phyloP scores from a whole-genome alignment of 495 filamentous ascomycete species.

The Penicillium angulare region DNA sequence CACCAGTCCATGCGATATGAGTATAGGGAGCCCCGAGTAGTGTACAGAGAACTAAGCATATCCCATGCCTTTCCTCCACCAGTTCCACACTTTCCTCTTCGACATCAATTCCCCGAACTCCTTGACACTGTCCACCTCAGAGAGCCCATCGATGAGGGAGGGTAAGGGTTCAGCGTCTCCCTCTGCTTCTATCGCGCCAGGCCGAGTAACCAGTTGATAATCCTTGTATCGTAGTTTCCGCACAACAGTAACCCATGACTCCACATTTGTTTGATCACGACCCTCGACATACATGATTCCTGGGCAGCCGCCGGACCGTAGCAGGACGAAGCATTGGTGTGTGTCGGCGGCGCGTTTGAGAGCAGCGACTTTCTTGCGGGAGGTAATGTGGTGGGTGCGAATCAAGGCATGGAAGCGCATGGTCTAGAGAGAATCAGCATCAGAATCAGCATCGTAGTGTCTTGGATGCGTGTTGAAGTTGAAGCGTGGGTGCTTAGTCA shows the following conservation, averaged over 20 bases:
- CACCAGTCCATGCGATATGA: background rate
- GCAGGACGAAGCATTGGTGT: slow-evolving; percentile 56
- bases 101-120: slow-evolving; percentile 47
- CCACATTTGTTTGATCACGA: slow-evolving; percentile 44
- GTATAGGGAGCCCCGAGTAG: no score
- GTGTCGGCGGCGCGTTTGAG: slow-evolving; percentile 61
- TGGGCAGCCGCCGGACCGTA: slow-evolving; percentile 64
- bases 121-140: slow-evolving; percentile 44
- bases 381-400: slow-evolving; percentile 79
- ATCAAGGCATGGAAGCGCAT: slow-evolving; percentile 61
- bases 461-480: background rate
- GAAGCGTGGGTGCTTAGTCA: background rate
- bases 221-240: slow-evolving; percentile 50
- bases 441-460: no score
- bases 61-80: slow-evolving; percentile 53
- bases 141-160: slow-evolving; percentile 13
- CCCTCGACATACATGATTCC: slow-evolving; percentile 80
- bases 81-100: slow-evolving; percentile 39
- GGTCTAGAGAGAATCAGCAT: no score
- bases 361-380: slow-evolving; percentile 69
- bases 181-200: slow-evolving; percentile 26
- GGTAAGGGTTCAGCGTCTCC: background rate
- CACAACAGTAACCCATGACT: slow-evolving; percentile 57
- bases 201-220: slow-evolving; percentile 44
- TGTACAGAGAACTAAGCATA: slow-evolving; percentile 29